Evolutionary conservation across 345 rosid genomes (phyloP), one percentile per base, ranked within the genome.

Genomic region (Eucalyptus lansdowneana): DNA sequence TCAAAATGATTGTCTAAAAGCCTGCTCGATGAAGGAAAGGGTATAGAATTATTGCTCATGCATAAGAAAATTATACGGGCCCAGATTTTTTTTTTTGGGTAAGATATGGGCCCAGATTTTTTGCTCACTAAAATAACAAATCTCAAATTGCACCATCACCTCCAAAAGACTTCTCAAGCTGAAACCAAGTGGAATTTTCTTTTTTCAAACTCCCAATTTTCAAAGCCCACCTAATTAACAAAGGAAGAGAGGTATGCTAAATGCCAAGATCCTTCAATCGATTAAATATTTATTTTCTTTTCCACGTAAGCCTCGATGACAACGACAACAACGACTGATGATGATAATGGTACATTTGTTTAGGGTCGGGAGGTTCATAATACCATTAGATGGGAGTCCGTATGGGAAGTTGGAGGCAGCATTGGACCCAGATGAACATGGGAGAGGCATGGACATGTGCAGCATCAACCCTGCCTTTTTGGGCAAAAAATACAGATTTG

Each of bases 371-470:
- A 95, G 99, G 92, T 98, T 98, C 89, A 94, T 3, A 60, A 95
- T 98, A 89, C 99, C 99, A 40, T 80, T 98, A 44, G 98, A 97
- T 76, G 99, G 99, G 91, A 95, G 97, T 90, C 95, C 94, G 50
- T 90, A 90, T 17, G 98, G 99, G 88, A 91, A 86, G 80, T 87
- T 98, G 81, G 98, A 95, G 92, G 94, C 97, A 49, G 99, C 99
- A 6, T 90, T 97, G 93, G 96, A 96, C 88, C 96, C 99, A 19
- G 93, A 96, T 86, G 96, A 97, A 88, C 99, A 97, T 92, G 99
- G 99, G 9, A 96, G 94, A 89, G 99, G 98, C 34, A 95, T 97
- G 98, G 99, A 97, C 88, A 97, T 97, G 99, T 97, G 99, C 92
- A 95, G 96, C 93, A 94, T 97, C 62, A 97, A 97, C 93, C 99